Evolutionary conservation across 1,139 yeast genomes (phyloP).

Genomic region (Protomyces arabidopsidicola): DNA sequence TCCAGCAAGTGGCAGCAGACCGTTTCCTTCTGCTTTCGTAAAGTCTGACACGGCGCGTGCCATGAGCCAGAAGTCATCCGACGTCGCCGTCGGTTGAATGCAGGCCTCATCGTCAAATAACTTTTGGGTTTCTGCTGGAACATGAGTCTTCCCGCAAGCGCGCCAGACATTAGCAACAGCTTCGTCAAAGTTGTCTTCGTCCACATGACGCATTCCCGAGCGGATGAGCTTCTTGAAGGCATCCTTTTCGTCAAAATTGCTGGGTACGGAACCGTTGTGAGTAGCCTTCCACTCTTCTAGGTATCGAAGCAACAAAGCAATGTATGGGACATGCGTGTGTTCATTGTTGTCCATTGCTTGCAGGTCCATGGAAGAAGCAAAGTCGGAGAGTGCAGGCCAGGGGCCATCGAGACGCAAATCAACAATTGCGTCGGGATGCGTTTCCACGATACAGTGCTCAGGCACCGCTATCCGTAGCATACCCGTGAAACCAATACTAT

Average conservation of each 20-base stretch:
- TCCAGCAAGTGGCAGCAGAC: conserved; percentile 67
- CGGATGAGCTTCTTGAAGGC: conserved; percentile 46
- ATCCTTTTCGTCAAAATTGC: conserved; percentile 47
- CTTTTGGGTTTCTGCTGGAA: conserved; percentile 19
- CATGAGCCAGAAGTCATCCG: conserved; percentile 56
- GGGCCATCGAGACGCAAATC: conserved; percentile 70
- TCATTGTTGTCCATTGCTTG: conserved; percentile 48
- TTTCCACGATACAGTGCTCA: conserved; percentile 60
- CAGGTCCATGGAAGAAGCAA: conserved; percentile 52
- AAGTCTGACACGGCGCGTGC: conserved; percentile 55
- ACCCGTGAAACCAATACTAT: conserved; percentile 65
- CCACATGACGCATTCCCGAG: conserved; percentile 39
- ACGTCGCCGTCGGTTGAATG: conserved; percentile 33
- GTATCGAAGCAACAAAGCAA: conserved; percentile 60
- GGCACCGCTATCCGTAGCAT: conserved; percentile 53
- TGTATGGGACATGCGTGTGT: conserved; percentile 69
- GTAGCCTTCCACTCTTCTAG: conserved; percentile 40
- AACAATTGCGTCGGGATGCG: conserved; percentile 63
- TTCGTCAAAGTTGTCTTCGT: conserved; percentile 65
- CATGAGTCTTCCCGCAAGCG: conserved; percentile 31
- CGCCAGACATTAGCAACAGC: conserved; percentile 59
- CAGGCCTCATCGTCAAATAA: conserved; percentile 14
- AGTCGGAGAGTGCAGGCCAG: conserved; percentile 65
- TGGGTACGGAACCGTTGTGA: conserved; percentile 45
- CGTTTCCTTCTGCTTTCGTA: conserved; percentile 40